Percentiles rank a stretch among this genome's conserved stretches.
Conservation (phyloP, 257 asterid genomes). For the Misopates orontium region DNA sequence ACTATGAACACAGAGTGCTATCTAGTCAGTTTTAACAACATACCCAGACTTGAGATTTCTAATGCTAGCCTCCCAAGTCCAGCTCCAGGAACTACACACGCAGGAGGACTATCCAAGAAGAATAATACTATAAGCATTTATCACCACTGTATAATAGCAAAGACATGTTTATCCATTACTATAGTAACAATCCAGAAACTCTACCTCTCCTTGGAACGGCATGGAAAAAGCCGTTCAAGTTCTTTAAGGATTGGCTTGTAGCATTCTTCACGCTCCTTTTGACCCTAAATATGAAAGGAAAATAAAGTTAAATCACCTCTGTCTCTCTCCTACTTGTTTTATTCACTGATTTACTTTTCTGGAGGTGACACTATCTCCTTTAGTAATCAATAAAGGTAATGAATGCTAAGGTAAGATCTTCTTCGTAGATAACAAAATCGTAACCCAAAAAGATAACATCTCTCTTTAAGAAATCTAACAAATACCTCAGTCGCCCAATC, state of each 20-base stretch:
- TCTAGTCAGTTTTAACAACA: conserved; percentile 26
- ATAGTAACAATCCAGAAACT: neutral
- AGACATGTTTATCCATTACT: neutral
- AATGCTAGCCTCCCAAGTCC: conserved; percentile 98
- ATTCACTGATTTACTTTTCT: conserved; percentile 14
- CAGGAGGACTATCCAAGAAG: conserved; percentile 65
- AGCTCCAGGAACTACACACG: conserved; percentile 98
- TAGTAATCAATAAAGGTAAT: neutral
- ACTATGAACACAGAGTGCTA: conserved; percentile 17
- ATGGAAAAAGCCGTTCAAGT: conserved; percentile 71
- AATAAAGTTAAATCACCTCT: conserved; percentile 8
- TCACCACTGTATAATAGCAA: conserved; percentile 8
- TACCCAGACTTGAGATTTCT: conserved; percentile 91
- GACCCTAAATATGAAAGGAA: conserved; percentile 56
- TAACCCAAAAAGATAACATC: too few species aligned
- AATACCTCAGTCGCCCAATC: conserved; percentile 98
- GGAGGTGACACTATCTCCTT: neutral
- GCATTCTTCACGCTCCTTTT: conserved; percentile 89
- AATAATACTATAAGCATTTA: conserved; percentile 35
- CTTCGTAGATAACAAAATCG: conserved; percentile 17
- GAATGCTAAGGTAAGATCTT: conserved; percentile 10
- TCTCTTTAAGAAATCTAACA: neutral
- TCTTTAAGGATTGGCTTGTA: conserved; percentile 85
- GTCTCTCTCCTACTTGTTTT: neutral
- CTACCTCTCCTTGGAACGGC: conserved; percentile 63